phyloP scores from a whole-genome alignment of 805 yeast genomes.

The Pichia phayaonensis region DNA sequence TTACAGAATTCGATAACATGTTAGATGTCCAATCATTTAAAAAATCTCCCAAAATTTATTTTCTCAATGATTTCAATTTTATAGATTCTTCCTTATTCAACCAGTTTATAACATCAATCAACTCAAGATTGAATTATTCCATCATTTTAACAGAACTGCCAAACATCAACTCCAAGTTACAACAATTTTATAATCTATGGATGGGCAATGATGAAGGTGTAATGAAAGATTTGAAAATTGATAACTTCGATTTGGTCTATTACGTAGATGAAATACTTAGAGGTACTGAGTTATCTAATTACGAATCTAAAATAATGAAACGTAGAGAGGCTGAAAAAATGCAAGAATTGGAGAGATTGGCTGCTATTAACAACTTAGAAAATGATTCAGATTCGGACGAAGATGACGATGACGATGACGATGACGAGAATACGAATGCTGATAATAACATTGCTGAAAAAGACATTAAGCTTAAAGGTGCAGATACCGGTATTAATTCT shows the following conservation, averaged over 20 bases:
- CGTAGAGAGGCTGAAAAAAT: slow-evolving; percentile 28
- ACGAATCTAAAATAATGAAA: slow-evolving; percentile 37
- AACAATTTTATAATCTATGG: slow-evolving; percentile 6
- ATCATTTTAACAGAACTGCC: slow-evolving; percentile 69
- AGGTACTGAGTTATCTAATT: slow-evolving; percentile 44
- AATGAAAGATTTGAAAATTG: slow-evolving; percentile 45
- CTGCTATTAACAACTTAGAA: slow-evolving; percentile 20
- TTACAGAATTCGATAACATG: slow-evolving; percentile 46
- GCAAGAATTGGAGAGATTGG: slow-evolving; percentile 25
- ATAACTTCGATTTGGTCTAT: slow-evolving; percentile 26
- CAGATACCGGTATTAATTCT: neutral
- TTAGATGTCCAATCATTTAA: slow-evolving; percentile 18
- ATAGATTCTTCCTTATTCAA: slow-evolving; percentile 57
- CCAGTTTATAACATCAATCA: slow-evolving; percentile 44
- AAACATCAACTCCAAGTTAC: slow-evolving; percentile 13
- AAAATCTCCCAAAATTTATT: slow-evolving; percentile 62
- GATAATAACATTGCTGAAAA: neutral
- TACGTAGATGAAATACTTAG: slow-evolving; percentile 41
- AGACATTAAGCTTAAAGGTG: neutral
- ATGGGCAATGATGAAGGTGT: slow-evolving; percentile 48
- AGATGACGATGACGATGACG: slow-evolving; percentile 19
- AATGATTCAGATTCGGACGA: slow-evolving; percentile 23
- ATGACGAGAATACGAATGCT: neutral
- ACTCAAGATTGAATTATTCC: slow-evolving; percentile 59
- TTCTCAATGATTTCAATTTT: slow-evolving; percentile 63